Evolutionary conservation across 169 alveolate species (phyloP).

Genomic region (Plasmodium knowlesi): DNA sequence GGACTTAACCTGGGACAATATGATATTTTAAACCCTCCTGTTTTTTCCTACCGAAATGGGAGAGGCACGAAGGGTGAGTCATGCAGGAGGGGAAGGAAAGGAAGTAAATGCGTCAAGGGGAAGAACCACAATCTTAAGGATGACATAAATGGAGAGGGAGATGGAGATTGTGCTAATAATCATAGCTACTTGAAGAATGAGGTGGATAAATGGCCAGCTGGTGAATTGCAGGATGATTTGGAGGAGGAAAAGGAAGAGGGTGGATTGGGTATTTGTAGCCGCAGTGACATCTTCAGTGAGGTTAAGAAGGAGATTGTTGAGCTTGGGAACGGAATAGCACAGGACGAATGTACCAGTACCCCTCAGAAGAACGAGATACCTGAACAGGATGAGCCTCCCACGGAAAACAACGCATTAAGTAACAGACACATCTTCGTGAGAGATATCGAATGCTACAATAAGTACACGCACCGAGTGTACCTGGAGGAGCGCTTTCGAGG

Average conservation of each 20-base stretch:
- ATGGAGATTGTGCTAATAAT: too few species aligned
- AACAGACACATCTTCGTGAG: slow-evolving; percentile 46
- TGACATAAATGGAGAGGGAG: not conserved
- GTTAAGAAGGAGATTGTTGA: not conserved
- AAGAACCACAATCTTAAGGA: not conserved
- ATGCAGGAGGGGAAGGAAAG: not conserved
- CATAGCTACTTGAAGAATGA: not conserved
- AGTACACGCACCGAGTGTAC: slow-evolving; percentile 39
- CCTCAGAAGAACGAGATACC: not conserved
- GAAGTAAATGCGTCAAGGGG: not conserved
- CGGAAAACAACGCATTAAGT: not conserved
- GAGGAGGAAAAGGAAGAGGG: not conserved
- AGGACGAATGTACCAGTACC: not conserved
- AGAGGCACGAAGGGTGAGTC: not conserved
- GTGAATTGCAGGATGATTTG: not conserved
- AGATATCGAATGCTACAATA: slow-evolving; percentile 50
- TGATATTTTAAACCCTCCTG: slow-evolving; percentile 70
- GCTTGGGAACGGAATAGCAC: not conserved
- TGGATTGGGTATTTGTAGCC: not conserved
- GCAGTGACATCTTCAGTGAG: not conserved
- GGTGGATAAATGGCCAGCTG: not conserved
- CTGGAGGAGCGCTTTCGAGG: slow-evolving; percentile 40
- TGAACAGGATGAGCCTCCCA: not conserved
- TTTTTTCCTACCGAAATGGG: not conserved
- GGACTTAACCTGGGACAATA: slow-evolving; percentile 81